Conservation (phyloP, 73 alveolate genomes). For the Symbiodinium natans region DNA sequence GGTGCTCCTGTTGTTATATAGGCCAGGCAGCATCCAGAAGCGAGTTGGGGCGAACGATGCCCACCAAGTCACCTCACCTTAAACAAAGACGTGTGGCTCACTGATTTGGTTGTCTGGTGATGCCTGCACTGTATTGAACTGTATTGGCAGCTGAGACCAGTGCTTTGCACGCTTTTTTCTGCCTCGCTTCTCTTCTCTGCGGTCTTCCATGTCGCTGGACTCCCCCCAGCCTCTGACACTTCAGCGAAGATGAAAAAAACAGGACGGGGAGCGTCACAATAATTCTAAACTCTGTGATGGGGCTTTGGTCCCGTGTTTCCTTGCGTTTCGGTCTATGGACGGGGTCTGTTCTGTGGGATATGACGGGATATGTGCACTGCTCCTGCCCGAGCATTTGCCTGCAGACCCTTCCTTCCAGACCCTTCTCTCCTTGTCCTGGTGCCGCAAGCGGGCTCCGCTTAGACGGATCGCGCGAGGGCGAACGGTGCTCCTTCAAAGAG, state of each 20-base stretch:
- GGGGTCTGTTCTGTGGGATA: no score
- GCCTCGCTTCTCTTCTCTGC: constrained; percentile 53
- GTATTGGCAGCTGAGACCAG: neutral
- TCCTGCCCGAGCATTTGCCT: no score
- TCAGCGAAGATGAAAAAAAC: neutral
- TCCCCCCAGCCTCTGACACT: constrained; percentile 25
- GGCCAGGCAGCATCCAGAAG: neutral
- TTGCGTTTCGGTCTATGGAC: no score
- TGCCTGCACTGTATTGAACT: neutral
- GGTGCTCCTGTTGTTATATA: no score
- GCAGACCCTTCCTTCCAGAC: no score
- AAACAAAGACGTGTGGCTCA: neutral
- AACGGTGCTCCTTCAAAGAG: neutral
- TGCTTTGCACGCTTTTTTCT: constrained; percentile 37
- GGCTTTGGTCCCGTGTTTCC: no score
- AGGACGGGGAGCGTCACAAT: no score
- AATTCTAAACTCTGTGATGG: no score
- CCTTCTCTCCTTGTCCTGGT: no score
- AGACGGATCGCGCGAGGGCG: constrained; percentile 53
- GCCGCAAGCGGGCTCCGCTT: constrained; percentile 23
- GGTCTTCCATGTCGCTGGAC: constrained; percentile 19
- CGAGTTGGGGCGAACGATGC: neutral
- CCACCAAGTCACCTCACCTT: neutral
- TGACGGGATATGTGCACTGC: no score
- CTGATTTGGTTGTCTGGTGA: neutral